Percentiles rank a stretch among this genome's conserved stretches.
Conservation (phyloP, 225 moss, liverwort and hornwort species). For the Takakia lepidozioides region DNA sequence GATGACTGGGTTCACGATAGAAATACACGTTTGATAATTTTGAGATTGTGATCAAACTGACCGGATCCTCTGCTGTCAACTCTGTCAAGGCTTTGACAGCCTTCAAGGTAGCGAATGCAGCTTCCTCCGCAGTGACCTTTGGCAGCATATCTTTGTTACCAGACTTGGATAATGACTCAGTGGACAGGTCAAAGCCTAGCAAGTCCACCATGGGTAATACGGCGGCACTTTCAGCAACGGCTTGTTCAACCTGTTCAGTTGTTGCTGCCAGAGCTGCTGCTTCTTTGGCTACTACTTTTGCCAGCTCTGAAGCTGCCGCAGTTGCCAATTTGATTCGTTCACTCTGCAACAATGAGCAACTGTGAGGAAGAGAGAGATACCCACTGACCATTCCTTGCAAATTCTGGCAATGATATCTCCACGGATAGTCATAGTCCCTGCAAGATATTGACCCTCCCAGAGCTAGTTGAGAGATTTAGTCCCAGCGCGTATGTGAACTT, state of each 20-base stretch:
- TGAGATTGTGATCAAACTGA: too few relatives aligned
- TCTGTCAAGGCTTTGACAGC: slow-evolving; percentile 92
- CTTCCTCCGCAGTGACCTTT: slow-evolving; percentile 80
- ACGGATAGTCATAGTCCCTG: too few relatives aligned
- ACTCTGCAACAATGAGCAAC: too few relatives aligned
- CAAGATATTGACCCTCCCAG: too few relatives aligned
- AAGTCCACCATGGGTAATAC: slow-evolving; percentile 94
- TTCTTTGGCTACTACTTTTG: slow-evolving; percentile 88
- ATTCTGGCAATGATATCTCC: too few relatives aligned
- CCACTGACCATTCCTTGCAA: too few relatives aligned
- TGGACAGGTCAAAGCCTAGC: slow-evolving; percentile 78
- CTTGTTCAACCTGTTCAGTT: slow-evolving; percentile 36
- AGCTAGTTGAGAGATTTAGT: too few relatives aligned
- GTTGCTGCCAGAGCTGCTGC: slow-evolving; percentile 62
- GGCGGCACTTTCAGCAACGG: slow-evolving; percentile 89
- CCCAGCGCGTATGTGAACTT: too few relatives aligned
- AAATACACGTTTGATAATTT: too few relatives aligned
- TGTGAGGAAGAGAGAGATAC: too few relatives aligned
- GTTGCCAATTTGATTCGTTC: slow-evolving; percentile 69
- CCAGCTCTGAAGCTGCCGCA: slow-evolving; percentile 80
- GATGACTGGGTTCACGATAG: too few relatives aligned
- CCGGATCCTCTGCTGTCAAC: slow-evolving; percentile 83
- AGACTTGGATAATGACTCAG: slow-evolving; percentile 24
- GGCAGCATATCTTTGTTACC: slow-evolving; percentile 44
- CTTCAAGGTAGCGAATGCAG: slow-evolving; percentile 69